phyloP scores from a whole-genome alignment of 2,329 filamentous ascomycete genomes.

The Elsinoe perseae region DNA sequence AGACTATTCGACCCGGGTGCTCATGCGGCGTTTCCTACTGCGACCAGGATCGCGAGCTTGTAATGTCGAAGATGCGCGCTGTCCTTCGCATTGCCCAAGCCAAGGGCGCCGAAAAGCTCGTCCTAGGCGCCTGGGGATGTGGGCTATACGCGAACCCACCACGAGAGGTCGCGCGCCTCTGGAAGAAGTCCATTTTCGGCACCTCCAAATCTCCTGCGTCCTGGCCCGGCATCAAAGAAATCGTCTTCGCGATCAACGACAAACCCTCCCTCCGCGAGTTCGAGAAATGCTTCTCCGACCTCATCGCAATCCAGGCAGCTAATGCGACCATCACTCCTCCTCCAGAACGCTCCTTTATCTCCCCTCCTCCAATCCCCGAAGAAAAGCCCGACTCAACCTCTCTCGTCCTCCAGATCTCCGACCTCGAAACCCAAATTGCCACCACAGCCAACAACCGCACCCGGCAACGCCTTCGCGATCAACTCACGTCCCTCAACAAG shows the following conservation, averaged over 20 bases:
- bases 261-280: constrained; percentile 47
- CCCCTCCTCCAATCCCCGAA: neutral
- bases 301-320: constrained; percentile 8
- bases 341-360: constrained; percentile 14
- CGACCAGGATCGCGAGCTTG: constrained; percentile 45
- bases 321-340: constrained; percentile 21
- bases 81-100: constrained; percentile 47
- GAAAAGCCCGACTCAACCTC: constrained; percentile 18
- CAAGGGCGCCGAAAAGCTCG: constrained; percentile 42
- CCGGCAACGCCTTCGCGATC: constrained; percentile 26
- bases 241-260: constrained; percentile 54
- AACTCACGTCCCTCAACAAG: constrained; percentile 27
- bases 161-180: constrained; percentile 49
- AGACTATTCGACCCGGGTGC: constrained; percentile 22
- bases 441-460: constrained; percentile 26
- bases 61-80: constrained; percentile 49
- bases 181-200: constrained; percentile 40
- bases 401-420: constrained; percentile 27
- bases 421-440: constrained; percentile 31
- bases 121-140: constrained; percentile 59
- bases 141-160: constrained; percentile 58
- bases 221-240: constrained; percentile 43
- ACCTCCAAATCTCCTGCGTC: constrained; percentile 24
- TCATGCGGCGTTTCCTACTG: constrained; percentile 35
- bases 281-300: constrained; percentile 39